phyloP scores from a whole-genome alignment of 1,139 yeast genomes.

The Blastobotrys buckinghamii region DNA sequence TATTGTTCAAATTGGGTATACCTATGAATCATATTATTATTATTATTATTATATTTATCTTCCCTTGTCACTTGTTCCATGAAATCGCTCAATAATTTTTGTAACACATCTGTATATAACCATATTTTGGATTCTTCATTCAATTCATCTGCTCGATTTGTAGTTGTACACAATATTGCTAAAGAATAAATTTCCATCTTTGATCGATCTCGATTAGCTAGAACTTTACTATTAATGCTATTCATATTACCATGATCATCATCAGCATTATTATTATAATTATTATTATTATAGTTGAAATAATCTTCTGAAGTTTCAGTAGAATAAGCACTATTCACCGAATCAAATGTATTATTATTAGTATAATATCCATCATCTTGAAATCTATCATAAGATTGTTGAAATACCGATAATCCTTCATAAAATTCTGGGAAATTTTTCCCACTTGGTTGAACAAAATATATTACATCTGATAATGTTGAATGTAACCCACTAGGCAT shows the following conservation, averaged over 20 bases:
- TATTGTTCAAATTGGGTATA: conserved; percentile 10
- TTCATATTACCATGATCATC: neutral
- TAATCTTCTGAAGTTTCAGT: neutral
- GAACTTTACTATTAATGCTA: neutral
- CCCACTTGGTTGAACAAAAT: conserved; percentile 39
- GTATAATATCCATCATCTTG: neutral
- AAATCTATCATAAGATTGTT: conserved; percentile 32
- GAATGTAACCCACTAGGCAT: conserved; percentile 86
- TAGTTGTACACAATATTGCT: conserved; percentile 26
- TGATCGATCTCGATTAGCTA: neutral
- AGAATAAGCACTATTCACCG: conserved; percentile 21
- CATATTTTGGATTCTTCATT: conserved; percentile 39
- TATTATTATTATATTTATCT: neutral
- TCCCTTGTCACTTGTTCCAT: conserved; percentile 22
- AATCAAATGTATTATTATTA: neutral
- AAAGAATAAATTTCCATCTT: conserved; percentile 29
- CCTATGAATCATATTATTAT: neutral
- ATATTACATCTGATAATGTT: conserved; percentile 46
- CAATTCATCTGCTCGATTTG: neutral
- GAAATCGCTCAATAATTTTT: conserved; percentile 39
- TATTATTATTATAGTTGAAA: neutral
- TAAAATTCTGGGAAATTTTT: conserved; percentile 27
- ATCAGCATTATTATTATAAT: neutral
- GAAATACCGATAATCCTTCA: conserved; percentile 47
- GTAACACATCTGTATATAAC: conserved; percentile 49